Conservation (phyloP, 2,329 filamentous ascomycete species). For the Aureobasidium subglaciale region DNA sequence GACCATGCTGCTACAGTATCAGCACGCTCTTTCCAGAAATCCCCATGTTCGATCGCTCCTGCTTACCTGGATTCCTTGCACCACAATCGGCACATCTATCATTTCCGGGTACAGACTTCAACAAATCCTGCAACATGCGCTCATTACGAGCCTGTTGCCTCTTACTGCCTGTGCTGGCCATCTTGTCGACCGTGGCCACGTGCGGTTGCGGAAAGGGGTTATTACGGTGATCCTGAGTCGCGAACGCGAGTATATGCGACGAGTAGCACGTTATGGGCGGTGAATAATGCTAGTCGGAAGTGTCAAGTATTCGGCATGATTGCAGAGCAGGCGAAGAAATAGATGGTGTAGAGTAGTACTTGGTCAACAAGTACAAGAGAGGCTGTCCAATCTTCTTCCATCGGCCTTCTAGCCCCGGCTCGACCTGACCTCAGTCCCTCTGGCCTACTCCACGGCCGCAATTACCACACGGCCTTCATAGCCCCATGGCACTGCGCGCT, state of each 20-base stretch:
- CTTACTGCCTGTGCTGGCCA: constrained; percentile 78
- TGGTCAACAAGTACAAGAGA: not conserved
- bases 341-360: not conserved
- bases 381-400: not conserved
- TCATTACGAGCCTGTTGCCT: constrained; percentile 98
- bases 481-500: no score
- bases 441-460: not conserved
- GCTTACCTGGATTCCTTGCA: constrained; percentile 80
- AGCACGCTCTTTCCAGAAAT: constrained; percentile 20
- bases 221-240: not conserved
- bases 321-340: not conserved
- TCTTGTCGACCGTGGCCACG: constrained; percentile 30
- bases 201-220: not conserved
- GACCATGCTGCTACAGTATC: constrained; percentile 65
- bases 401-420: not conserved
- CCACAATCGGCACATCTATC: constrained; percentile 90
- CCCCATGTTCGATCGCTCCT: constrained; percentile 1
- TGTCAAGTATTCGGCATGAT: constrained; percentile 6
- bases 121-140: constrained; percentile 79
- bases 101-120: constrained; percentile 79
- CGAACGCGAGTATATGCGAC: not conserved
- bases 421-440: not conserved
- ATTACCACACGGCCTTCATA: not conserved
- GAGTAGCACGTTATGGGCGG: not conserved
- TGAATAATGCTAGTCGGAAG: not conserved